phyloP scores from a whole-genome alignment of 2,329 filamentous ascomycete genomes.

The Arthrobotrys conoides region DNA sequence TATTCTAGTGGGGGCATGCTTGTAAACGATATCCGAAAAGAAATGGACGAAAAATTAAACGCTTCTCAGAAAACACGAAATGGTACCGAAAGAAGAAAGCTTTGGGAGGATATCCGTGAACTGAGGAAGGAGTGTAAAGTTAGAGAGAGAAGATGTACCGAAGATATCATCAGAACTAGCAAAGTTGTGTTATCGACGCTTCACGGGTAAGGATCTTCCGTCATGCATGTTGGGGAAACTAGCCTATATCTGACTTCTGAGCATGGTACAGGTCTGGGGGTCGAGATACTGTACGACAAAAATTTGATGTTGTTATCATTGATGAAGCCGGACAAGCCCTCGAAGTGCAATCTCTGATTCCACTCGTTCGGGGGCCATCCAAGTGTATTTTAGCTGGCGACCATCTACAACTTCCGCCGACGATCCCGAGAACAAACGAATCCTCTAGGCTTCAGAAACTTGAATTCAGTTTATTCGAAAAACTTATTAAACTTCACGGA shows the following conservation, averaged over 20 bases:
- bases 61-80: slow-evolving; percentile 88
- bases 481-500: slow-evolving; percentile 85
- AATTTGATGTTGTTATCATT: slow-evolving; percentile 94
- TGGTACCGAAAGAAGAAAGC: slow-evolving; percentile 78
- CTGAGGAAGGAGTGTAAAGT: slow-evolving; percentile 89
- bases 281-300: slow-evolving; percentile 81
- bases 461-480: slow-evolving; percentile 93
- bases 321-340: slow-evolving; percentile 96
- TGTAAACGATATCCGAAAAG: slow-evolving; percentile 87
- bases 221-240: not conserved
- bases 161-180: slow-evolving; percentile 79
- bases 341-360: slow-evolving; percentile 97
- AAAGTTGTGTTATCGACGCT: slow-evolving; percentile 93
- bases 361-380: slow-evolving; percentile 76
- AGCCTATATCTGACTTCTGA: not conserved
- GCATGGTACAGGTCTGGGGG: slow-evolving; percentile 75
- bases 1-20: slow-evolving; percentile 91
- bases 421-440: slow-evolving; percentile 80
- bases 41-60: slow-evolving; percentile 93
- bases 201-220: slow-evolving; percentile 74
- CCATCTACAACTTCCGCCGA: slow-evolving; percentile 92
- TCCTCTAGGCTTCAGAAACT: slow-evolving; percentile 71
- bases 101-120: slow-evolving; percentile 88
- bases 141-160: slow-evolving; percentile 85
- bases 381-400: slow-evolving; percentile 95